Evolutionary conservation across 1,139 yeast genomes (phyloP).

Genomic region (Yamadazyma conglobata): DNA sequence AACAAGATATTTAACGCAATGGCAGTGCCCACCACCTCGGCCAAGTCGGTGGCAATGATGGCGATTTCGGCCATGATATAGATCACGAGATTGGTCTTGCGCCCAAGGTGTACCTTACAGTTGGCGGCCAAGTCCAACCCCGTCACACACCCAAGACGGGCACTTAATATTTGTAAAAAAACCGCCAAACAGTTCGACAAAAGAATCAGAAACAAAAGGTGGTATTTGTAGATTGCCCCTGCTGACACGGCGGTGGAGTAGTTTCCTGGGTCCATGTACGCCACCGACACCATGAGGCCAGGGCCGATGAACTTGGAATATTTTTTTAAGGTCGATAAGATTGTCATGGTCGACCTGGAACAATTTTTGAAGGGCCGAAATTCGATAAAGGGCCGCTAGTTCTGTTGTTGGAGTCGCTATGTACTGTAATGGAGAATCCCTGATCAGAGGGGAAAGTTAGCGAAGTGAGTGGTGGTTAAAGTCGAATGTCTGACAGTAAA

Average conservation of each 20-base stretch:
- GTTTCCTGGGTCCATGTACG: constrained; percentile 97
- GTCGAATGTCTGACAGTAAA: too few relatives aligned
- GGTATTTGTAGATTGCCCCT: constrained; percentile 84
- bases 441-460: too few relatives aligned
- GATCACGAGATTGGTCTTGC: constrained; percentile 55
- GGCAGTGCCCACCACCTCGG: constrained; percentile 93
- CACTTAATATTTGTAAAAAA: constrained; percentile 76
- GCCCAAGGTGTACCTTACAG: constrained; percentile 72
- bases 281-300: constrained; percentile 91
- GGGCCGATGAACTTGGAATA: constrained; percentile 80
- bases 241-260: constrained; percentile 94
- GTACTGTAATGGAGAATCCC: too few relatives aligned
- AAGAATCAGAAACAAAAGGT: constrained; percentile 73
- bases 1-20: constrained; percentile 82
- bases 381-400: too few relatives aligned
- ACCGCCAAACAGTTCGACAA: constrained; percentile 86
- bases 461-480: too few relatives aligned
- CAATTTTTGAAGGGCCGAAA: too few relatives aligned
- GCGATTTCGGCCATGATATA: constrained; percentile 82
- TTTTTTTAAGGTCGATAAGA: constrained; percentile 30
- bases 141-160: constrained; percentile 85
- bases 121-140: constrained; percentile 87
- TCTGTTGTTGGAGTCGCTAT: too few relatives aligned
- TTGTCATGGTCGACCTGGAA: too few relatives aligned
- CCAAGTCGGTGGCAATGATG: constrained; percentile 87